Evolutionary conservation across 2,329 filamentous ascomycete species (phyloP), one percentile per base, ranked within the genome.

Genomic region (Penicillium paneum): DNA sequence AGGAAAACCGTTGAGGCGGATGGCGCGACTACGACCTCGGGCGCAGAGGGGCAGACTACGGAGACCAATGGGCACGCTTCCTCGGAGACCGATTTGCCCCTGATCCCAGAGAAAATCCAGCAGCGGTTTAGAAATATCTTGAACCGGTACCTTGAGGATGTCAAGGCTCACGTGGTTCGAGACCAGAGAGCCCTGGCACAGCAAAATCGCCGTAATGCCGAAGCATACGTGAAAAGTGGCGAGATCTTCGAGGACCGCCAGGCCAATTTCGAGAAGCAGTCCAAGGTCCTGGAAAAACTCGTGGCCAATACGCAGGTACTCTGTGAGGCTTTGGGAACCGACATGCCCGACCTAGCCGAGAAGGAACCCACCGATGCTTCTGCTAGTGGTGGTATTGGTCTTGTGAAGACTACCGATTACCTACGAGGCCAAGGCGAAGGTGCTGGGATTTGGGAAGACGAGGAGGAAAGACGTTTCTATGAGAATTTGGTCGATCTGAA

Each of bases 171-270:
- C 67, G 81, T 99, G 29, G 73, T 92, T 29, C 87, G 90, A n/a
- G 91, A 97, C 65, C 94, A 99, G 71, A 94, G 96, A 72, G 87
- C 89, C 38, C 87, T 99, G 38, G 83, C 86, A 49, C 85, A 83
- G 26, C 94, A 99, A 75, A 91, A 90, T 50, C 90, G 91, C 59
- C 91, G 93, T 64, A 99, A 99, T 74, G 93, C 94, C 0, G 94
- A 99, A 73, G 94, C 93, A 6, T 99, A 99, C 66, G 93, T 99
- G 65, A 97, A 97, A 68, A 97, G 94, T 35, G 94, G 94, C 2
- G 94, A 99, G 70, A 93, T 99, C 5, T 97, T 99, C 61, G 94
- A 99, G 71, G 94, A 99, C 68, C 88, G 94, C 47, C 94, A 99
- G 71, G 85, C 91, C 50, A 97, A 92, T 68, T 96, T 95, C 63